Base-by-base conservation (phyloP, 257 asterid genomes). In the Verbascum thapsus region DNA sequence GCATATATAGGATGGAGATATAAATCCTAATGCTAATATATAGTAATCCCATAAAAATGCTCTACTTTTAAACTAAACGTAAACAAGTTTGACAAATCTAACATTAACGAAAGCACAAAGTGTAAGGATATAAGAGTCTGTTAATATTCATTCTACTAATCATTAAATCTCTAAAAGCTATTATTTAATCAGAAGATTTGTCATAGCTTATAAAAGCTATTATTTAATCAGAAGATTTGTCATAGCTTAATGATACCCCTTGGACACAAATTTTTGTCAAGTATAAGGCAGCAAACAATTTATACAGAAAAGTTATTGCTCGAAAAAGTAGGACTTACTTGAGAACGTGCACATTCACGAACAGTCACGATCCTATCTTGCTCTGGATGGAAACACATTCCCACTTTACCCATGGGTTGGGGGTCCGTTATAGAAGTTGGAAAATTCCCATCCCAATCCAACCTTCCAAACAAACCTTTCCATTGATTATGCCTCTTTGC, bases 401-500 rank as follows among this genome's bases (percentile, higher is more conserved):
- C 96, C n/a, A 91, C 98, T 74, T 88, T 88, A 52, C 98, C 95
- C 98, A 88, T 85, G 7, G 96, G 97, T 58, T 92, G 98, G 44
- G 98, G 97, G 48, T 92, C 98, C 10, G 98, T 88, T 35, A 86
- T 77, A 15, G 96, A 88, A 44, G 95, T 88, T 1, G 97, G 96
- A 48, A 92, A 92, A 67, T 92, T 92, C 43, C 98, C 96, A 61
- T 92, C 97, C 98, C 98, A 92, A 57, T 88, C 95, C 73, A 92
- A 76, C 80, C 96, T 83, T 35, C 98, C 95, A 68, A 85, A 92
- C 40, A 88, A 85, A 11, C 98, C 96, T 82, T 92, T 92, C 98
- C 98, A 92, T 74, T 92, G 98, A 72, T 92, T 92, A 86, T 92
- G 98, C 85, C 97, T 81, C 85, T 88, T 81, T 44, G 98, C 98